These are phyloP conservation scores for Xerocomellus amylosporus DNA, from an alignment of 768 basidiomycete species.

Conservation along the genomic window DNA sequence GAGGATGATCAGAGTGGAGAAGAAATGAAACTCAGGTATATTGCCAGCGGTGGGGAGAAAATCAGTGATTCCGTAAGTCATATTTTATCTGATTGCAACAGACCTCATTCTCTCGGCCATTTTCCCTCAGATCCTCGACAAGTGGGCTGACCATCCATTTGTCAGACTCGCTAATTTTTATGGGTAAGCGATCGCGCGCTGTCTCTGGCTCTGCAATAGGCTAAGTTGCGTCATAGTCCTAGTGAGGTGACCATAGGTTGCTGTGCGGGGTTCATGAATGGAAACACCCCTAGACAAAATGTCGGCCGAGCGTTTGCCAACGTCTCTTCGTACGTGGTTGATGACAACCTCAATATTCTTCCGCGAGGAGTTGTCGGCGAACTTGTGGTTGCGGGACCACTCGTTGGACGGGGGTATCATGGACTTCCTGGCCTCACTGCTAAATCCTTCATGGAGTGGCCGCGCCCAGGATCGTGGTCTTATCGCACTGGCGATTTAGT, in stretches of 20 bases:
- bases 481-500: slow-evolving; percentile 52
- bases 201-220: not conserved
- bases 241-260: slow-evolving; percentile 55
- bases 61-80: slow-evolving; percentile 47
- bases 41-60: slow-evolving; percentile 52
- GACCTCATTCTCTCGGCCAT: not conserved
- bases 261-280: slow-evolving; percentile 43
- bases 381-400: slow-evolving; percentile 47
- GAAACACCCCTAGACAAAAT: slow-evolving; percentile 40
- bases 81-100: not conserved
- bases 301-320: slow-evolving; percentile 42
- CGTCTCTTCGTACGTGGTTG: slow-evolving; percentile 40
- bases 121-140: slow-evolving; percentile 38
- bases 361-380: slow-evolving; percentile 47
- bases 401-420: slow-evolving; percentile 51
- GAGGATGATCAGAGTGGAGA: slow-evolving; percentile 30
- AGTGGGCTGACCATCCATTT: slow-evolving; percentile 45
- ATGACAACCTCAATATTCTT: slow-evolving; percentile 40
- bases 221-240: slow-evolving; percentile 30
- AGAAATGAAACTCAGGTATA: slow-evolving; percentile 39
- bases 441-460: slow-evolving; percentile 48
- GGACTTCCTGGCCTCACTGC: slow-evolving; percentile 42
- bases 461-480: slow-evolving; percentile 37
- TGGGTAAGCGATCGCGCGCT: slow-evolving; percentile 29
- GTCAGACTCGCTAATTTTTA: slow-evolving; percentile 50